phyloP scores from a whole-genome alignment of 495 filamentous ascomycete genomes.

The Tuber brumale region DNA sequence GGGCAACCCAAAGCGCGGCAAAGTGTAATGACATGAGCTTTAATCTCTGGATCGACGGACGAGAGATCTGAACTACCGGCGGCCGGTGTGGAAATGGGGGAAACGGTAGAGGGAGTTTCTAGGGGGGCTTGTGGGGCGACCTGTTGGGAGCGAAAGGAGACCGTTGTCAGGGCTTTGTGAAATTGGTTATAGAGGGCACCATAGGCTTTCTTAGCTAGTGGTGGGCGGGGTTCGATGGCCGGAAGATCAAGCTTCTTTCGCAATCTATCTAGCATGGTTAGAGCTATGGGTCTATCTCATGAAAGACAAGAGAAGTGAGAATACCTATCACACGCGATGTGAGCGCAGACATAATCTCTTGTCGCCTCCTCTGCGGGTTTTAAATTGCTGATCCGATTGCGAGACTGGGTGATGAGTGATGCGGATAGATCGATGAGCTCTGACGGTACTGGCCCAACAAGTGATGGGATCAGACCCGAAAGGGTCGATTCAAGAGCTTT shows the following conservation, averaged over 20 bases:
- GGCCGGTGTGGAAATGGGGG: slow-evolving; percentile 35
- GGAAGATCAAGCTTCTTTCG: slow-evolving; percentile 80
- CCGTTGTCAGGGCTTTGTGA: slow-evolving; percentile 58
- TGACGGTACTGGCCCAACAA: slow-evolving; percentile 62
- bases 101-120: slow-evolving; percentile 12
- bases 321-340: slow-evolving; percentile 84
- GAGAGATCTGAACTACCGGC: slow-evolving; percentile 57
- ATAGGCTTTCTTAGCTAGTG: slow-evolving; percentile 75
- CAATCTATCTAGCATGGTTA: slow-evolving; percentile 50
- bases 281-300: background rate
- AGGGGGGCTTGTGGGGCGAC: slow-evolving; percentile 7
- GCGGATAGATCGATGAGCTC: slow-evolving; percentile 69
- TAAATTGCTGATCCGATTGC: slow-evolving; percentile 66
- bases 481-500: slow-evolving; percentile 70
- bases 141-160: slow-evolving; percentile 16
- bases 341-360: slow-evolving; percentile 77
- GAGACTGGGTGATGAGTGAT: slow-evolving; percentile 80
- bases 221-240: slow-evolving; percentile 68
- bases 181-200: slow-evolving; percentile 77
- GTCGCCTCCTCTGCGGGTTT: slow-evolving; percentile 86
- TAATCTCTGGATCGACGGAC: slow-evolving; percentile 44
- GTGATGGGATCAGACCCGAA: slow-evolving; percentile 67
- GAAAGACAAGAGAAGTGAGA: slow-evolving; percentile 2
- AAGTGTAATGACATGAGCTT: slow-evolving; percentile 38
- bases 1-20: slow-evolving; percentile 50